Percentiles rank a stretch among this genome's conserved stretches.
Evolutionary conservation across 257 asterid species (phyloP).

Genomic region (Knoxia roxburghii): DNA sequence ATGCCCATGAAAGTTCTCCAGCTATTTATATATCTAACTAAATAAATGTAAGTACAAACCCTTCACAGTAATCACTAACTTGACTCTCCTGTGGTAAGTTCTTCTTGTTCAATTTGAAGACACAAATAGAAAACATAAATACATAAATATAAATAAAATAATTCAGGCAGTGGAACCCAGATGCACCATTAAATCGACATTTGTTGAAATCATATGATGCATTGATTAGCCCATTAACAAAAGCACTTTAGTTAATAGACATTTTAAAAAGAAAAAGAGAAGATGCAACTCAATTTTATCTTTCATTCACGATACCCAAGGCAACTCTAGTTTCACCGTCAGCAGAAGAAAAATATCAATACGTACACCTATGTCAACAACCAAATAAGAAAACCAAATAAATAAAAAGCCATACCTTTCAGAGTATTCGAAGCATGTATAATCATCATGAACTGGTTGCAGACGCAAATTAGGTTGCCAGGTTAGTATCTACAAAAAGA

Average conservation of each 20-base stretch:
- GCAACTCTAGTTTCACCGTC: background rate
- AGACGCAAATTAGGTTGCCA: constrained; percentile 78
- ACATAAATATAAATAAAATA: too few species aligned
- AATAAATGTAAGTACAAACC: too few species aligned
- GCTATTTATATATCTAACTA: too few species aligned
- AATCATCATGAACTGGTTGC: constrained; percentile 64
- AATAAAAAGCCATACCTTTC: constrained; percentile 52
- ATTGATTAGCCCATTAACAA: background rate
- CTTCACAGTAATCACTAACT: background rate
- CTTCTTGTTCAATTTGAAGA: background rate
- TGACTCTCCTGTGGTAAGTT: background rate
- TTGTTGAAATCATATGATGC: background rate
- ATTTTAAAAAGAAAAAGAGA: too few species aligned
- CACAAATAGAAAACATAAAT: too few species aligned
- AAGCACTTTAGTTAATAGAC: too few species aligned
- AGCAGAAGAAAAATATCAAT: background rate
- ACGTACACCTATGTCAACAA: background rate
- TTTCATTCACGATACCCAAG: too few species aligned
- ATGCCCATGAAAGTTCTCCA: too few species aligned
- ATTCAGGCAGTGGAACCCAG: background rate
- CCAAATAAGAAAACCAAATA: background rate
- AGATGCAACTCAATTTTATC: too few species aligned
- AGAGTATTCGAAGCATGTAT: constrained; percentile 90
- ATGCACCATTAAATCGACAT: background rate
- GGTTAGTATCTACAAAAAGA: constrained; percentile 62